phyloP scores from a whole-genome alignment of 1,284 basidiomycete species.

The Boletus semigastroideus region DNA sequence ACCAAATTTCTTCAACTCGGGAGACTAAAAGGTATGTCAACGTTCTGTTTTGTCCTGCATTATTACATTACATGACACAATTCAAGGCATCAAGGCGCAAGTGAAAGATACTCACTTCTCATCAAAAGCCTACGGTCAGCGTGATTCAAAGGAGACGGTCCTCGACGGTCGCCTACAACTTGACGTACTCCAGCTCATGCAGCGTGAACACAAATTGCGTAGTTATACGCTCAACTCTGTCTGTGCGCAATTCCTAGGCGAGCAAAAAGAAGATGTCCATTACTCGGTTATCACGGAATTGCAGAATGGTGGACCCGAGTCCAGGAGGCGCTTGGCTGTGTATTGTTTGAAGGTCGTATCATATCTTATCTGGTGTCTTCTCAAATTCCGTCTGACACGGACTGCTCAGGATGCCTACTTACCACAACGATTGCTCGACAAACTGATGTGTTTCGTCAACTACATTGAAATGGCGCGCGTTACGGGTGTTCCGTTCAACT shows the following conservation, averaged over 20 bases:
- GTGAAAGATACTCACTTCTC: slow-evolving; percentile 93
- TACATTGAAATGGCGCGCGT: slow-evolving; percentile 96
- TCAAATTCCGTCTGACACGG: neutral
- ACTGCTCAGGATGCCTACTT: slow-evolving; percentile 85
- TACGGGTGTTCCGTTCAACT: slow-evolving; percentile 97
- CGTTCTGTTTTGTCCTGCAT: neutral
- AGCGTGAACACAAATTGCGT: slow-evolving; percentile 92
- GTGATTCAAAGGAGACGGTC: slow-evolving; percentile 89
- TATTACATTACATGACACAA: slow-evolving; percentile 3
- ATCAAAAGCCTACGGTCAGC: slow-evolving; percentile 92
- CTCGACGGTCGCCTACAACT: slow-evolving; percentile 91
- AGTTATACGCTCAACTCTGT: slow-evolving; percentile 96
- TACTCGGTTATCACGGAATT: slow-evolving; percentile 96
- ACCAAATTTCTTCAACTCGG: slow-evolving; percentile 78
- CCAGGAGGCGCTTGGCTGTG: slow-evolving; percentile 84
- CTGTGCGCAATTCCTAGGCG: slow-evolving; percentile 92
- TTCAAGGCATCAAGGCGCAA: slow-evolving; percentile 68
- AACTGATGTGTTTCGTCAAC: slow-evolving; percentile 97
- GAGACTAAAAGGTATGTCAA: slow-evolving; percentile 63
- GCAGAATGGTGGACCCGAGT: slow-evolving; percentile 93
- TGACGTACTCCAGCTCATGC: slow-evolving; percentile 94
- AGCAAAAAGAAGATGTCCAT: slow-evolving; percentile 97
- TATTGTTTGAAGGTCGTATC: slow-evolving; percentile 87
- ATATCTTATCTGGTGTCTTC: neutral
- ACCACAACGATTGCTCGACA: slow-evolving; percentile 90